Conservation (phyloP, 495 filamentous ascomycete species). For the Podospora anserina region DNA sequence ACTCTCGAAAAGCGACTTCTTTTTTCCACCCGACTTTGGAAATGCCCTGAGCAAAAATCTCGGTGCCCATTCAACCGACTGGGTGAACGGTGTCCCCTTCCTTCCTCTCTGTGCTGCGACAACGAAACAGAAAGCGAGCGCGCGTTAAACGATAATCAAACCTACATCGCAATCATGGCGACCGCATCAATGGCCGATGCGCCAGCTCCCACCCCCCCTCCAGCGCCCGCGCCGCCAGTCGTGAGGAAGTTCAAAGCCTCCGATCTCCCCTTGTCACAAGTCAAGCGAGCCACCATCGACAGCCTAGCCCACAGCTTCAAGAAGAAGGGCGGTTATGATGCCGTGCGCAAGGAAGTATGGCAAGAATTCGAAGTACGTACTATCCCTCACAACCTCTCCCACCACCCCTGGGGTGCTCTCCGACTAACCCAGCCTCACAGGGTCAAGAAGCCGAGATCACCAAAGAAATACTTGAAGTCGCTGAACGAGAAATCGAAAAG, state of each 20-base stretch:
- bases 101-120: neutral
- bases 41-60: neutral
- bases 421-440: slow-evolving; percentile 36
- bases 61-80: neutral
- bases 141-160: neutral
- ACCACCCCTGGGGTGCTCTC: neutral
- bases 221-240: slow-evolving; percentile 4
- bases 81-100: neutral
- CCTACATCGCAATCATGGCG: neutral
- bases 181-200: neutral
- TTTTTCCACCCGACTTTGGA: neutral
- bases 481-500: slow-evolving; percentile 77
- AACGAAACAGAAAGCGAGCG: neutral
- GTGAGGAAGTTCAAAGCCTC: slow-evolving; percentile 77
- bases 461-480: slow-evolving; percentile 63
- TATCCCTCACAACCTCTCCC: slow-evolving; percentile 5
- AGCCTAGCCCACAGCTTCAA: slow-evolving; percentile 76
- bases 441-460: slow-evolving; percentile 65
- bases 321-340: slow-evolving; percentile 87
- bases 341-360: slow-evolving; percentile 76
- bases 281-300: slow-evolving; percentile 73
- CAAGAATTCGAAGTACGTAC: slow-evolving; percentile 71
- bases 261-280: slow-evolving; percentile 71
- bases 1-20: neutral
- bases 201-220: neutral